Conservation (phyloP, 495 filamentous ascomycete genomes). For the Neurospora intermedia region DNA sequence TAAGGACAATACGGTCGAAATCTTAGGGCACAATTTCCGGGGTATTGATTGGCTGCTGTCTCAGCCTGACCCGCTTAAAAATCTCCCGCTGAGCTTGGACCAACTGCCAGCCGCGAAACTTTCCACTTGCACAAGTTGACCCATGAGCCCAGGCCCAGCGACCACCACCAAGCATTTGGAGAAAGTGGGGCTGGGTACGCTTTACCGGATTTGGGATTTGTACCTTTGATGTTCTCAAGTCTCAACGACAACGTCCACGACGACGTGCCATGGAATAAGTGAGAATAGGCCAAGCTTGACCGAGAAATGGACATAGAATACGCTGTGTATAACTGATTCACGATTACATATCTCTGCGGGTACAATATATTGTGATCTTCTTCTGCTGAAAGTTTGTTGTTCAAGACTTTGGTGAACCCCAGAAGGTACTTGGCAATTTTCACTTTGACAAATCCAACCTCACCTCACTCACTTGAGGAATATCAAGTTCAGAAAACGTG, state of each 20-base stretch:
- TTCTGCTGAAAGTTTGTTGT: background rate
- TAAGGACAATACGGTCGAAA: slow-evolving; percentile 5
- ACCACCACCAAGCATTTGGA: background rate
- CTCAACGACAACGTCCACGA: background rate
- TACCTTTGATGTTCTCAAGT: background rate
- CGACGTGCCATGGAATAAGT: background rate
- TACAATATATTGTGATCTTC: background rate
- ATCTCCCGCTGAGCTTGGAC: background rate
- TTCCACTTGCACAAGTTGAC: background rate
- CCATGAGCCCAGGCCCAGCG: background rate
- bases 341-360: background rate
- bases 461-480: background rate
- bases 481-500: background rate
- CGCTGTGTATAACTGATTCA: rapidly evolving
- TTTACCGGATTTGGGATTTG: background rate
- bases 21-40: slow-evolving; percentile 22
- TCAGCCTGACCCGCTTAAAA: background rate
- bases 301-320: background rate
- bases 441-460: background rate
- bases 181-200: background rate
- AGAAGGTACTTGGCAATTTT: background rate
- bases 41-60: slow-evolving; percentile 11
- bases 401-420: background rate
- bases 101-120: background rate
- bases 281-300: background rate